A percentile compares a stretch with the other conserved stretches of the same genome.
Conservation (phyloP, 1,139 yeast genomes). For the Lizanozyma gosingica region DNA sequence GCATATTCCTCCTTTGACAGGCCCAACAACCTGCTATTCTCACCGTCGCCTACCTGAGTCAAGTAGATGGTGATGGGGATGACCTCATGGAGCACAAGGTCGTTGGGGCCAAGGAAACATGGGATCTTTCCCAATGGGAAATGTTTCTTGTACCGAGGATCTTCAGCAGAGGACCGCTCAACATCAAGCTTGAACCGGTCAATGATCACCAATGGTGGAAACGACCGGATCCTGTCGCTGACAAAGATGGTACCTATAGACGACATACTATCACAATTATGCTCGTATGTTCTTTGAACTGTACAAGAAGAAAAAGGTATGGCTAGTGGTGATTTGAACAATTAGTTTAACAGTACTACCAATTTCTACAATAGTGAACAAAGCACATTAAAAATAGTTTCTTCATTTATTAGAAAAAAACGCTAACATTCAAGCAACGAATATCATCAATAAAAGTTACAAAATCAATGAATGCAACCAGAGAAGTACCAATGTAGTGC, state of each 20-base stretch:
- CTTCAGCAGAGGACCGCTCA: slow-evolving; percentile 10
- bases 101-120: slow-evolving; percentile 66
- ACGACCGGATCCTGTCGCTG: neutral
- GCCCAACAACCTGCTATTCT: slow-evolving; percentile 10
- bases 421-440: neutral
- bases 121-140: slow-evolving; percentile 77
- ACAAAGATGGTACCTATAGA: neutral
- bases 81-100: slow-evolving; percentile 64
- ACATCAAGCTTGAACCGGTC: neutral
- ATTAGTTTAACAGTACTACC: slow-evolving; percentile 2
- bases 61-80: slow-evolving; percentile 58
- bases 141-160: slow-evolving; percentile 24
- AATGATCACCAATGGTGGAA: neutral
- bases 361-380: neutral
- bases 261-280: too few relatives aligned
- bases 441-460: neutral
- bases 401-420: neutral
- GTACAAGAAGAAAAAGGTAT: too few relatives aligned
- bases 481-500: too few relatives aligned
- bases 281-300: too few relatives aligned
- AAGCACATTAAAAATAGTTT: neutral
- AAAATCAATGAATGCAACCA: neutral
- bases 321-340: too few relatives aligned
- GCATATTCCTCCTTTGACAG: slow-evolving; percentile 13
- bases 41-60: slow-evolving; percentile 7